Evolutionary conservation across 306 rosid species (phyloP).

Genomic region (Comarum palustre): DNA sequence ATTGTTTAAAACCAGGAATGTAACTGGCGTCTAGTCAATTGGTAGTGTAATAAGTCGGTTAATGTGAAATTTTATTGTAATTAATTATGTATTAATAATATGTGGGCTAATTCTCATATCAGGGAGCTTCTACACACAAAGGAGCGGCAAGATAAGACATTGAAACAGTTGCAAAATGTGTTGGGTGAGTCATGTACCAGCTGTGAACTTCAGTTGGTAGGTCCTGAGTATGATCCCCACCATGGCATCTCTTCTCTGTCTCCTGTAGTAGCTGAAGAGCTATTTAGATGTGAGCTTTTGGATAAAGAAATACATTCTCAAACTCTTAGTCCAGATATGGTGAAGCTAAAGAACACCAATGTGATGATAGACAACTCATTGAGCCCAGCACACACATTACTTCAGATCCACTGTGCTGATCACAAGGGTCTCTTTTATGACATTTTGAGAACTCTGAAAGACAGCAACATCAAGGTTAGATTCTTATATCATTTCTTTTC

Average conservation of each 20-base stretch:
- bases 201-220: conserved; percentile 64
- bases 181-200: conserved; percentile 56
- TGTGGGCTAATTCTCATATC: conserved; percentile 24
- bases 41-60: conserved; percentile 4
- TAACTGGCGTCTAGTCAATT: not conserved
- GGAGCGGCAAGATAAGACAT: conserved; percentile 55
- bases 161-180: conserved; percentile 43
- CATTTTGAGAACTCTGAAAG: conserved; percentile 73
- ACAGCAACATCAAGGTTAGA: conserved; percentile 54
- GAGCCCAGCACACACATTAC: conserved; percentile 70
- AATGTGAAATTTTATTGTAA: conserved; percentile 10
- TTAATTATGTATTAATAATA: not conserved
- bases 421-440: conserved; percentile 77
- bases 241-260: conserved; percentile 53
- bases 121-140: conserved; percentile 68
- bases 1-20: not conserved
- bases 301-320: conserved; percentile 48
- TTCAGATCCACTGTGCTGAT: conserved; percentile 63
- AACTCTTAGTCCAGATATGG: conserved; percentile 64
- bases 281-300: conserved; percentile 47
- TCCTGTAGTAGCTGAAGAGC: conserved; percentile 50
- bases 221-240: conserved; percentile 52
- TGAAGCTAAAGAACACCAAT: conserved; percentile 48
- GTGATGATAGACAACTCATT: conserved; percentile 58
- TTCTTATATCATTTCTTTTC: conserved; percentile 16